phyloP scores from a whole-genome alignment of 2,329 filamentous ascomycete species.

The Lecanicillium sp. region DNA sequence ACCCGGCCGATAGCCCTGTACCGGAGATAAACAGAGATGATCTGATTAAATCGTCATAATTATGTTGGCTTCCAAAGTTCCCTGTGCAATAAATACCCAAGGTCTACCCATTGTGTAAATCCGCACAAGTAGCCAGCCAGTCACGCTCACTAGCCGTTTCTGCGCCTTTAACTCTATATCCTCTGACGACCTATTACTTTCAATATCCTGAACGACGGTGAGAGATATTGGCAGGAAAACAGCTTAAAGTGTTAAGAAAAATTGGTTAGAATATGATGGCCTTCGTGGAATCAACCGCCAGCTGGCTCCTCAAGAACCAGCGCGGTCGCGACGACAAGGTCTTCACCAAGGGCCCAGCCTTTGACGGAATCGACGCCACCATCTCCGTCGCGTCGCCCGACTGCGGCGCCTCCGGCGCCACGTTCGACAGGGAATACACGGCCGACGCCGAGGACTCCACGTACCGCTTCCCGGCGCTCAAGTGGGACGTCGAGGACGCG shows the following conservation, averaged over 20 bases:
- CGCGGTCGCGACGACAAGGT: neutral
- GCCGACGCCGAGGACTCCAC: conserved; percentile 28
- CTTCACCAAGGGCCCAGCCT: conserved; percentile 25
- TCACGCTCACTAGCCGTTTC: no score
- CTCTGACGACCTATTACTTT: no score
- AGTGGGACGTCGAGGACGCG: conserved; percentile 30
- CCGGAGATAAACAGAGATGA: no score
- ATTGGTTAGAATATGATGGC: neutral
- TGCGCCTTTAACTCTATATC: no score
- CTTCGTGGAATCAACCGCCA: neutral
- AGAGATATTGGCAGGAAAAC: no score
- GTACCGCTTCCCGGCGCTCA: conserved; percentile 33
- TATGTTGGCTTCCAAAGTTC: no score
- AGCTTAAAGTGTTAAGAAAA: neutral
- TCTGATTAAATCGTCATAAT: no score
- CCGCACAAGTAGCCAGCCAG: no score
- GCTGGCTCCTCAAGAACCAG: neutral
- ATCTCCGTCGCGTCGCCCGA: conserved; percentile 34
- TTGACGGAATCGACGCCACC: conserved; percentile 23
- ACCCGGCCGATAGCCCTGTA: no score
- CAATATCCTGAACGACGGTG: no score
- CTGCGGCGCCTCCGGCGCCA: conserved; percentile 31
- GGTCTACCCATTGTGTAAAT: no score
- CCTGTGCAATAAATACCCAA: no score
- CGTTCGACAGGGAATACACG: conserved; percentile 32